Base-by-base conservation (phyloP, 176 grass and related monocot genomes). In the Carex cristatella region DNA sequence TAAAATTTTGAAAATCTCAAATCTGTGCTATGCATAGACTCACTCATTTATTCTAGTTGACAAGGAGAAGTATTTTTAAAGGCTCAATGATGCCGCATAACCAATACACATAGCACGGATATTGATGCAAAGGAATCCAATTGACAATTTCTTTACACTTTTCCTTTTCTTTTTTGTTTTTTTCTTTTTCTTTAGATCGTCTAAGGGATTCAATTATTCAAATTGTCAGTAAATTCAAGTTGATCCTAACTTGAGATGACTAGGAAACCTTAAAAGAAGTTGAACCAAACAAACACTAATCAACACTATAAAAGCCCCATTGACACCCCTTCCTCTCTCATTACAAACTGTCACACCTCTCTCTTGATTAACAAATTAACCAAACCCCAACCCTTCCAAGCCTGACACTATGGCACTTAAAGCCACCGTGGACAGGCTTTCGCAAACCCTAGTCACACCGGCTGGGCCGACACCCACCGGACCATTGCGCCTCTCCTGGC, bases 401-500 rank as follows among this genome's bases (percentile, higher is more conserved):
- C 66, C 12, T 84, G 30, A 9, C 31, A 31, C 11, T 38, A 79
- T 87, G 84, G 42, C 75, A 18, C 11, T 53, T 2, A 64, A 77
- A 62, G 13, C 12, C 2, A 93, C 88, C 16, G 69, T 94, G 54
- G 81, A 92, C 2, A 85, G 87, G 85, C 76, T 85, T 6, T 81
- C 38, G 0, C 87, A 90, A 48, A 85, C 65, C 8, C 62, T 81
- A 40, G 93, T 98, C 2, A 84, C 87, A 0, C 96, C 91, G 54
- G 76, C 71, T 0, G 87, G 90, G 72, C 87, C 88, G 0, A 95
- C 90, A 30, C 90, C 84, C 0, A 28, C 7, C 2, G 90, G 87
- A 0, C 31, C 33, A 5, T 88, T 94, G 31, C 91, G 85, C 2
- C 87, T 98, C 10, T 98, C 96, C 4, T 95, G 93, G 93, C 96